phyloP scores from a whole-genome alignment of 192 early-diverging fungal species.

The Backusella tarrabulga region DNA sequence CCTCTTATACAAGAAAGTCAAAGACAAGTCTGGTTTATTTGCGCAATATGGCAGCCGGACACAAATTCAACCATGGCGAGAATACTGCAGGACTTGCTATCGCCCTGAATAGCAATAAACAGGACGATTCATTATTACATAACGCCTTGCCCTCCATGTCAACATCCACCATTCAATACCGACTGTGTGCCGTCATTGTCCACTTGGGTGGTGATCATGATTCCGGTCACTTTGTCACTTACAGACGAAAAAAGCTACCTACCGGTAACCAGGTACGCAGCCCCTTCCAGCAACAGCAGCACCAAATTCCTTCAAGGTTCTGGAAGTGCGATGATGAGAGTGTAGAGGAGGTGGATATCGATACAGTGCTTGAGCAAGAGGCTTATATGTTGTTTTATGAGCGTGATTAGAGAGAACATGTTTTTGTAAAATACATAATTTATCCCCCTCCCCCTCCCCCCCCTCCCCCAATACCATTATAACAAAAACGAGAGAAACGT shows the following conservation, averaged over 20 bases:
- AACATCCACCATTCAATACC: constrained; percentile 51
- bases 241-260: constrained; percentile 57
- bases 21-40: constrained; percentile 30
- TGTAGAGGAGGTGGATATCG: constrained; percentile 61
- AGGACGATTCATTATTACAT: constrained; percentile 1
- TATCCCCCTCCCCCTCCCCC: not conserved
- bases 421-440: not conserved
- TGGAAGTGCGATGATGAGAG: constrained; percentile 72
- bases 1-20: constrained; percentile 7
- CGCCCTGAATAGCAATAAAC: constrained; percentile 12
- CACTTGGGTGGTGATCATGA: constrained; percentile 81
- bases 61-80: not conserved
- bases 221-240: constrained; percentile 88
- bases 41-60: constrained; percentile 22
- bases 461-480: not conserved
- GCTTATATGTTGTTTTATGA: constrained; percentile 81
- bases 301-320: constrained; percentile 40
- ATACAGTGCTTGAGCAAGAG: constrained; percentile 60
- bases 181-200: constrained; percentile 74
- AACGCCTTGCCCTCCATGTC: constrained; percentile 17
- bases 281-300: not conserved
- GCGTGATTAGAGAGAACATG: constrained; percentile 30
- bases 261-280: constrained; percentile 28
- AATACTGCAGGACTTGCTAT: not conserved
- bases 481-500: not conserved